Evolutionary conservation across 768 basidiomycete genomes (phyloP).

Genomic region (Floccularia luteovirens): DNA sequence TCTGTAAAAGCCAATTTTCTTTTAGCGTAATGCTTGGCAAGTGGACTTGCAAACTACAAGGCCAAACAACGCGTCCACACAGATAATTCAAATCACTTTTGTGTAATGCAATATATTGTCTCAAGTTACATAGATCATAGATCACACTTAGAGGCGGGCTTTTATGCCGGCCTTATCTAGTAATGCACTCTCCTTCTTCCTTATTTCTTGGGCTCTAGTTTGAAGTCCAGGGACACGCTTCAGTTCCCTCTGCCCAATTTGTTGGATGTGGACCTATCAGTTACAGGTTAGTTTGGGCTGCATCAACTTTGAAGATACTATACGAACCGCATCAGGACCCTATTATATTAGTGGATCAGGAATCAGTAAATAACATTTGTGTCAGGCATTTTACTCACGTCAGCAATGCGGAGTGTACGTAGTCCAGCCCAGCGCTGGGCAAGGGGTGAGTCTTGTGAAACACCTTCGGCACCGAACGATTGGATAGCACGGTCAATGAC

Average conservation of each 20-base stretch:
- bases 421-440: slow-evolving; percentile 72
- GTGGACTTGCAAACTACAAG: not conserved
- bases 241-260: slow-evolving; percentile 87
- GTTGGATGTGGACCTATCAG: slow-evolving; percentile 82
- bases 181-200: slow-evolving; percentile 54
- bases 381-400: slow-evolving; percentile 44
- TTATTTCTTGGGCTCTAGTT: slow-evolving; percentile 43
- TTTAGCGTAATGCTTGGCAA: not conserved
- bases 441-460: slow-evolving; percentile 84
- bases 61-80: not conserved
- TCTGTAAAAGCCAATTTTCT: not conserved
- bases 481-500: slow-evolving; percentile 97
- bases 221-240: slow-evolving; percentile 62
- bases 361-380: slow-evolving; percentile 3
- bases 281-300: no score
- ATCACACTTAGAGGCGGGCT: slow-evolving; percentile 35
- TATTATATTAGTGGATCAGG: slow-evolving; percentile 16
- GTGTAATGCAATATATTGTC: not conserved
- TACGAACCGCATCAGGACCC: slow-evolving; percentile 73
- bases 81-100: not conserved
- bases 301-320: not conserved
- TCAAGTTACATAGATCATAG: slow-evolving; percentile 4
- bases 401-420: slow-evolving; percentile 83
- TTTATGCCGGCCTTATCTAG: slow-evolving; percentile 56
- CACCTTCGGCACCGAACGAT: slow-evolving; percentile 92